Conservation (phyloP, 2,329 filamentous ascomycete species). For the Scedosporium minutisporum region DNA sequence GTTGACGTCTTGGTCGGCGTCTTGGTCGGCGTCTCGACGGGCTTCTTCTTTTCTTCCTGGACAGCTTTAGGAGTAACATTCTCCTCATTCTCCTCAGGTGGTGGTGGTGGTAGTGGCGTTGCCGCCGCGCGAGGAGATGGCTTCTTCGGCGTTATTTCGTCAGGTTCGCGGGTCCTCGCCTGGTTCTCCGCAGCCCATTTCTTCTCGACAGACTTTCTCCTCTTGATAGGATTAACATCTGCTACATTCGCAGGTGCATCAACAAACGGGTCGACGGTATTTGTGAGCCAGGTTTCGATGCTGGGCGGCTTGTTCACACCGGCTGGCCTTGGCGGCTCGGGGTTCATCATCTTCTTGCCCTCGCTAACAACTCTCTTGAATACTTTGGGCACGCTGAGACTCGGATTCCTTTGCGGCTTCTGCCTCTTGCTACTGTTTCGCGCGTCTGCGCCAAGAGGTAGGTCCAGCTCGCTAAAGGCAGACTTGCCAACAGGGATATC, state of each 20-base stretch:
- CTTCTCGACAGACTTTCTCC: constrained; percentile 23
- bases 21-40: constrained; percentile 1
- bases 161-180: background rate
- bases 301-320: constrained; percentile 46
- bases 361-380: constrained; percentile 56
- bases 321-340: constrained; percentile 41
- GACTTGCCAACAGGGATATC: constrained; percentile 57
- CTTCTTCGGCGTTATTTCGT: background rate
- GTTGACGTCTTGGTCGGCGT: constrained; percentile 9
- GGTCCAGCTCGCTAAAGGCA: constrained; percentile 55
- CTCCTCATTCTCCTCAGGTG: background rate
- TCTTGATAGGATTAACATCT: constrained; percentile 12
- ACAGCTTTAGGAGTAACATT: constrained; percentile 4
- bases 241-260: constrained; percentile 21
- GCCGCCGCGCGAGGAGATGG: background rate
- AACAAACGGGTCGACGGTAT: constrained; percentile 53
- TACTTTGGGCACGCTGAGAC: constrained; percentile 52
- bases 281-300: constrained; percentile 57
- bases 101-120: background rate
- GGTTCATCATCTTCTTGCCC: constrained; percentile 55
- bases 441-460: constrained; percentile 40
- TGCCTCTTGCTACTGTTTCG: constrained; percentile 28
- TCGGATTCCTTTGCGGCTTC: constrained; percentile 43
- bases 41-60: constrained; percentile 14
- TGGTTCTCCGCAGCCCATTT: constrained; percentile 14